Conservation (phyloP, 163 green algal species). For the Volvox carteri region DNA sequence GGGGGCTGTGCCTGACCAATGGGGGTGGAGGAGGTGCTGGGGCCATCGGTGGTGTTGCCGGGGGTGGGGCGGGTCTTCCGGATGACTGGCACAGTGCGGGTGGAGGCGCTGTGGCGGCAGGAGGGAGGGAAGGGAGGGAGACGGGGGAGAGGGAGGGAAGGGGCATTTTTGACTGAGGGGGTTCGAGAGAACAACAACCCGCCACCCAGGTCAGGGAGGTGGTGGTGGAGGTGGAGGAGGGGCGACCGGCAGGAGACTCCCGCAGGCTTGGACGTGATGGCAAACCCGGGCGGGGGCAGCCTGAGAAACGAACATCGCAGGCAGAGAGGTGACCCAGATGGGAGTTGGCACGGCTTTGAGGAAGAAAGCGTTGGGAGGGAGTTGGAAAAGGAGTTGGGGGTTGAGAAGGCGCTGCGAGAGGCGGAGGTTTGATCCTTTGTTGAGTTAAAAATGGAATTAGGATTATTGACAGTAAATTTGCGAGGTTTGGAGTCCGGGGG, state of each 20-base stretch:
- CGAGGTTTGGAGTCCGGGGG: too few species aligned
- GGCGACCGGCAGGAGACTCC: not conserved
- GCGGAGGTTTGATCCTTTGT: too few species aligned
- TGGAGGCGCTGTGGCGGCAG: slow-evolving; percentile 1
- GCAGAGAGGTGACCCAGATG: too few species aligned
- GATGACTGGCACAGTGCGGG: slow-evolving; percentile 2
- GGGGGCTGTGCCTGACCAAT: not conserved
- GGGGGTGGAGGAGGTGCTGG: not conserved
- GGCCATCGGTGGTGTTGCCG: not conserved
- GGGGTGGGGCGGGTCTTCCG: not conserved
- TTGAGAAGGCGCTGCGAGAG: too few species aligned
- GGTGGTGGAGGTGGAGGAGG: not conserved
- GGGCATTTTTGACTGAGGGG: not conserved
- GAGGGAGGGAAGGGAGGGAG: not conserved
- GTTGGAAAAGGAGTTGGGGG: too few species aligned
- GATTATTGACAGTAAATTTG: too few species aligned
- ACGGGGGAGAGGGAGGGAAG: not conserved
- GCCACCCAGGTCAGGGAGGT: too few species aligned
- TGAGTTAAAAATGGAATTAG: too few species aligned
- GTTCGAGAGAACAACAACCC: too few species aligned
- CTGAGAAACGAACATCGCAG: too few species aligned
- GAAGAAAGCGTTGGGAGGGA: too few species aligned
- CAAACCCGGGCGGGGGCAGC: not conserved
- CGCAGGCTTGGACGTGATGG: not conserved
- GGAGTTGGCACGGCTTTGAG: too few species aligned